Base-by-base conservation (phyloP, 768 basidiomycete species). In the Suillus occidentalis region DNA sequence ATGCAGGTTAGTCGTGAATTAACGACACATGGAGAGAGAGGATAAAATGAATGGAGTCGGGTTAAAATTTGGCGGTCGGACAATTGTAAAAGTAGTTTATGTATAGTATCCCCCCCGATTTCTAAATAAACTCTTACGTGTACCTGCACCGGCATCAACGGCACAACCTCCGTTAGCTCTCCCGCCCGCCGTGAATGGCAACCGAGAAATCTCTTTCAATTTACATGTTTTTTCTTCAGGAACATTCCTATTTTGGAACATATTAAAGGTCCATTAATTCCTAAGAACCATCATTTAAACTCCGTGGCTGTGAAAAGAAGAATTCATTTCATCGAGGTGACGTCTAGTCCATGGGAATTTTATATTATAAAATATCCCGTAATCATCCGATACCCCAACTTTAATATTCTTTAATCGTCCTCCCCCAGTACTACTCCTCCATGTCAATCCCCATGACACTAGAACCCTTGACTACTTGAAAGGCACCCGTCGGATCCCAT, bases 21-120 rank as follows among this genome's bases (percentile, higher is more conserved):
- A 65, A 72, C 43, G 64, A 63, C 71, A 64, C 63, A 69, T 68
- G 37, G 57, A 55, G 18, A 37, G 55, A 25, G 63, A n/a, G 58
- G 34, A 58, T 58, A 52, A 47, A 60, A 13, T 28, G 43, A 49
- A 49, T 34, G 45, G 31, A 36, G 57, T 3, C 34, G 20, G 25
- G 52, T 58, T 16, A 63, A 59, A 63, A 59, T 37, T 56, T 59
- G 56, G n/a, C 12, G 12, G 49, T 36, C 63, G 36, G 13, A n/a
- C 43, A 45, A 45, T 45, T 45, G 20, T 20, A 28, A 50, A 25
- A 37, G 47, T 55, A 60, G 36, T 39, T 50, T 52, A 22, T 36
- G 57, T 40, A 16, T 31, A 61, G 7, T 16, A 43, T 49, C 42
- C 9, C 22, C 22, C 34, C 58, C 58, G 39, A 63, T 61, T 63